These are phyloP conservation scores for Metschnikowia baotianmanensis DNA, from an alignment of 805 yeast genomes.

Conservation along the genomic window DNA sequence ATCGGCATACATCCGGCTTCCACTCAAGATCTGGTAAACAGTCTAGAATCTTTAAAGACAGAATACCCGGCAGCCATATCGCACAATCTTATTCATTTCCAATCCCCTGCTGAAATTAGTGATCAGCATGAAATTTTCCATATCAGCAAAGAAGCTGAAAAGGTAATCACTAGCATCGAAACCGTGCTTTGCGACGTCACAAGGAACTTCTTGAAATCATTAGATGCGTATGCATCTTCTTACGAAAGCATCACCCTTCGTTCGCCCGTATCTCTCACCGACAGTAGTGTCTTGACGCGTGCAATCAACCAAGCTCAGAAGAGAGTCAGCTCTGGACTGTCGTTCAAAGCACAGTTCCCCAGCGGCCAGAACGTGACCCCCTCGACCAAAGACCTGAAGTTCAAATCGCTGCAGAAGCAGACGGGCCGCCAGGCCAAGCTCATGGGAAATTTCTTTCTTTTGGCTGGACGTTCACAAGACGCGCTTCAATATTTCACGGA, in stretches of 20 bases:
- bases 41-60: conserved; percentile 34
- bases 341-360: conserved; percentile 33
- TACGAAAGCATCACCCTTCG: conserved; percentile 77
- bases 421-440: conserved; percentile 75
- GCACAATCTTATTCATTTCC: conserved; percentile 56
- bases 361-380: conserved; percentile 12
- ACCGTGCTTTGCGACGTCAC: conserved; percentile 74
- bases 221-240: conserved; percentile 69
- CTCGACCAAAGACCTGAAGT: conserved; percentile 24
- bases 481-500: conserved; percentile 77
- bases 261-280: conserved; percentile 70
- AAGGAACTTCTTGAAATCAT: conserved; percentile 55
- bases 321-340: conserved; percentile 40
- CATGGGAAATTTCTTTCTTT: conserved; percentile 69
- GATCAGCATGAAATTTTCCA: conserved; percentile 17
- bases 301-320: conserved; percentile 43
- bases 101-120: conserved; percentile 31
- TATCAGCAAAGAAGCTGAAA: conserved; percentile 27
- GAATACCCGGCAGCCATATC: conserved; percentile 52
- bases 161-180: conserved; percentile 40
- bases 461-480: conserved; percentile 75
- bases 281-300: conserved; percentile 43
- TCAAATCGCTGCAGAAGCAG: conserved; percentile 44
- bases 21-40: conserved; percentile 1
- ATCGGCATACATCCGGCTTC: conserved; percentile 30